A percentile compares a stretch with the other conserved stretches of the same genome.
phyloP scores from a whole-genome alignment of 108 stramenopile species.

The Nitzschia sp. region DNA sequence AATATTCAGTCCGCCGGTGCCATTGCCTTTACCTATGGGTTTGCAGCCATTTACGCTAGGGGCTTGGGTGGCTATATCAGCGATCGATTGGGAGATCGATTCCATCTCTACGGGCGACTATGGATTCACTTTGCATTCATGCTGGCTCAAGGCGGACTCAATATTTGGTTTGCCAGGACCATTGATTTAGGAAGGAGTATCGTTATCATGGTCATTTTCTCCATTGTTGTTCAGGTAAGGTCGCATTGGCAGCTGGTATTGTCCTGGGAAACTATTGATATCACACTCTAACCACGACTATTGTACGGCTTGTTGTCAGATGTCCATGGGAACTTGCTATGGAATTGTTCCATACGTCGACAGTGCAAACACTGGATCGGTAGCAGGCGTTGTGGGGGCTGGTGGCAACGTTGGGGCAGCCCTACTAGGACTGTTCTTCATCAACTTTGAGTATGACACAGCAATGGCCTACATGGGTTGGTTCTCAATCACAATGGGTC shows the following conservation, averaged over 20 bases:
- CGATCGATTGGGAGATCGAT: conserved; percentile 29
- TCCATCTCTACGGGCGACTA: conserved; percentile 54
- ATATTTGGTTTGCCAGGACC: conserved; percentile 43
- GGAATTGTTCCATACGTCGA: conserved; percentile 71
- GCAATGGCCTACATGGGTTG: conserved; percentile 39
- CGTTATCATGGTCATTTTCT: conserved; percentile 54
- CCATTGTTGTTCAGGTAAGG: conserved; percentile 55
- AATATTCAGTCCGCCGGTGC: conserved; percentile 37
- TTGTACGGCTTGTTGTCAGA: conserved; percentile 6
- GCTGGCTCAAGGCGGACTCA: conserved; percentile 45
- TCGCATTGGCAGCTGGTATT: too few relatives aligned
- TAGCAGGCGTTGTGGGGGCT: conserved; percentile 75
- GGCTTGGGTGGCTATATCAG: conserved; percentile 50
- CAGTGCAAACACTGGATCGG: conserved; percentile 61
- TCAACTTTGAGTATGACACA: conserved; percentile 11
- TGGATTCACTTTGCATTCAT: conserved; percentile 45
- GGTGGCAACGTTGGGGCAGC: conserved; percentile 54
- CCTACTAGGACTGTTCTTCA: conserved; percentile 27
- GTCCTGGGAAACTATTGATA: too few relatives aligned
- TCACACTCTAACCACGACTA: too few relatives aligned
- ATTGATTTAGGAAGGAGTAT: conserved; percentile 34
- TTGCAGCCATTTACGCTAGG: conserved; percentile 47
- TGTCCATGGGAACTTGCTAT: conserved; percentile 61
- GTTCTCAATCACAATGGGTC: conserved; percentile 37
- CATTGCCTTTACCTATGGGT: conserved; percentile 56